Base-by-base conservation (phyloP, 2,329 filamentous ascomycete species). In the Rutstroemia sp. region DNA sequence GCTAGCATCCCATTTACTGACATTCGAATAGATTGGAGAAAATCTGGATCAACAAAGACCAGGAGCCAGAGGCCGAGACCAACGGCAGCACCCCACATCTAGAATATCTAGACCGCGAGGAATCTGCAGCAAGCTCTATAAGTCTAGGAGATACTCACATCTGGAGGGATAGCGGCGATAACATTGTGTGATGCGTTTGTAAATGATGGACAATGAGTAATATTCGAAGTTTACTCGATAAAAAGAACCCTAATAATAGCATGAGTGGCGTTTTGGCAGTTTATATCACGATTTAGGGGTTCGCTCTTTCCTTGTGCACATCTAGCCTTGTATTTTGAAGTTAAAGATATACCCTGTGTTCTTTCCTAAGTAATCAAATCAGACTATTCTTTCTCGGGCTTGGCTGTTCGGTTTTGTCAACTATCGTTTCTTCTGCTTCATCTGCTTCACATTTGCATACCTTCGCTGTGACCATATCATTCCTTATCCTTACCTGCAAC, bases 21-120 rank as follows among this genome's bases (percentile, higher is more conserved):
- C 65, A 18, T 54, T 59, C 39, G 16, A 38, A 14, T 57, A 86
- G 83, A 21, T 74, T 91, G n/a, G 78, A 84, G 64, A 81, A 83
- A 63, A 79, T 86, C 0, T 90, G 87, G 87, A 82, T 90, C 52
- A 61, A 67, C 42, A 54, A 61, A 14, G 47, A 25, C n/a, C 48
- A 63, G 38, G n/a, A 12, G n/a, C 23, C 23, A 23, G n/a, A 45
- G 18, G 42, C 58, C 0, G 61, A 63, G 25, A 44, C 58, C 1
- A 62, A 58, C 56, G 63, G 60, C 14, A 61, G 57, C 21, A 54
- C 56, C 10, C 45, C 46, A 9, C 42, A 19, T 2, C 14, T 41
- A 41, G 34, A 49, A 19, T 53, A 62, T 16, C 42, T 60, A n/a
- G 42, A 57, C 34, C 59, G 62, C 37, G 69, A 70, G 52, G 70